A percentile compares a stretch with the other conserved stretches of the same genome.
phyloP scores from a whole-genome alignment of 345 rosid genomes.

The Heritiera littoralis region DNA sequence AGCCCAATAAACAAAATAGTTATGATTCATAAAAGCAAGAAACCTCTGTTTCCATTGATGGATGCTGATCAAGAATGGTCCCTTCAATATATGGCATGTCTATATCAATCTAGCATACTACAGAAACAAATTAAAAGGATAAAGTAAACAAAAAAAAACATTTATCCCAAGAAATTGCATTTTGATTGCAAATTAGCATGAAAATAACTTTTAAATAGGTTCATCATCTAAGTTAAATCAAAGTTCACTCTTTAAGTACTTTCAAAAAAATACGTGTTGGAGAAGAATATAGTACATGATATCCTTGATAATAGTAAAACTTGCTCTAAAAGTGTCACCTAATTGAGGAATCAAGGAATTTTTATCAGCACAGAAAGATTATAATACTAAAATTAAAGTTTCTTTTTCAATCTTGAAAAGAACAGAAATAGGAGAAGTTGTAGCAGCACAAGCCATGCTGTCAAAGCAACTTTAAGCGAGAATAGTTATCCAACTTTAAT shows the following conservation, averaged over 20 bases:
- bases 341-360: background rate
- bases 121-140: background rate
- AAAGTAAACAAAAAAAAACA: background rate
- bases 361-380: background rate
- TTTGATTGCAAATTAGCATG: background rate
- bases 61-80: background rate
- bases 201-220: background rate
- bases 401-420: slow-evolving; percentile 4
- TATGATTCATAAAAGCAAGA: background rate
- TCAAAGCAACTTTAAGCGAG: slow-evolving; percentile 4
- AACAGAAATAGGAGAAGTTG: background rate
- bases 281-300: background rate
- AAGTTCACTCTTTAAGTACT: background rate
- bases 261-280: background rate
- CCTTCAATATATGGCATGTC: background rate
- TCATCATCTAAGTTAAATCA: background rate
- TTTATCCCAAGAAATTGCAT: background rate
- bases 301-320: background rate
- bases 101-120: background rate
- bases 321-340: background rate
- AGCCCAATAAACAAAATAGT: no score
- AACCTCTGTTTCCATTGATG: no score
- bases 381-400: background rate
- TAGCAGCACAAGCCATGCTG: background rate
- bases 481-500: no score